Percentiles rank a stretch among this genome's conserved stretches.
These are phyloP conservation scores for Juglanconis oblonga DNA, from an alignment of 2,329 filamentous ascomycete species.

Conservation along the genomic window DNA sequence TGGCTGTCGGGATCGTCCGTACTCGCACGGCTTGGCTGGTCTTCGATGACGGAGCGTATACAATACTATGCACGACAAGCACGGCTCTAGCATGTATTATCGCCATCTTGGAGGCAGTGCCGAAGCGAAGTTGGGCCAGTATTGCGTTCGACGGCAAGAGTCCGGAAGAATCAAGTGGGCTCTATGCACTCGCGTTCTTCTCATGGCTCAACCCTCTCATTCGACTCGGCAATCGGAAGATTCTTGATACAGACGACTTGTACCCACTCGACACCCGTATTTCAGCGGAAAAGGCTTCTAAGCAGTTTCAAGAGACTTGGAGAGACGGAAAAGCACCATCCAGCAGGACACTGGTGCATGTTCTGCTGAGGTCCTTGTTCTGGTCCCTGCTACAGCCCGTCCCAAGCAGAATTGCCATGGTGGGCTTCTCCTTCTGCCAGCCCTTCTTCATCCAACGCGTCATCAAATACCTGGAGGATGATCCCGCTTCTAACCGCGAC, in stretches of 20 bases:
- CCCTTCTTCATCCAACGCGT: slow-evolving; percentile 40
- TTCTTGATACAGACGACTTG: slow-evolving; percentile 7
- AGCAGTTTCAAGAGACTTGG: background rate
- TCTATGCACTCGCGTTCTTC: slow-evolving; percentile 23
- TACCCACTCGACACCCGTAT: slow-evolving; percentile 21
- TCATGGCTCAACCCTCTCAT: slow-evolving; percentile 18
- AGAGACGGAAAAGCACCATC: background rate
- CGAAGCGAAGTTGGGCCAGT: background rate
- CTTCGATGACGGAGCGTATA: background rate
- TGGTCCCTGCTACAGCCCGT: slow-evolving; percentile 28
- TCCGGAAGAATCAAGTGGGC: slow-evolving; percentile 20
- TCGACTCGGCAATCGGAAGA: slow-evolving; percentile 8
- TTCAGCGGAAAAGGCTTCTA: slow-evolving; percentile 18
- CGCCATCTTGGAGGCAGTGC: slow-evolving; percentile 25
- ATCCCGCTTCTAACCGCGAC: slow-evolving; percentile 20
- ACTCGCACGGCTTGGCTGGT: slow-evolving; percentile 40
- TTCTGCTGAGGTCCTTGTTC: slow-evolving; percentile 22
- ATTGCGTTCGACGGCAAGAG: background rate
- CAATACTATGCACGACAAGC: slow-evolving; percentile 15
- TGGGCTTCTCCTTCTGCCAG: slow-evolving; percentile 38
- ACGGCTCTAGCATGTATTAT: slow-evolving; percentile 29
- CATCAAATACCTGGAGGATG: slow-evolving; percentile 29
- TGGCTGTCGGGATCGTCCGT: slow-evolving; percentile 41
- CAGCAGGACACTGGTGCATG: slow-evolving; percentile 25
- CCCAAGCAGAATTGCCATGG: slow-evolving; percentile 33